A percentile compares a stretch with the other conserved stretches of the same genome.
Conservation (phyloP, 768 basidiomycete genomes). For the Scleroderma bovista region DNA sequence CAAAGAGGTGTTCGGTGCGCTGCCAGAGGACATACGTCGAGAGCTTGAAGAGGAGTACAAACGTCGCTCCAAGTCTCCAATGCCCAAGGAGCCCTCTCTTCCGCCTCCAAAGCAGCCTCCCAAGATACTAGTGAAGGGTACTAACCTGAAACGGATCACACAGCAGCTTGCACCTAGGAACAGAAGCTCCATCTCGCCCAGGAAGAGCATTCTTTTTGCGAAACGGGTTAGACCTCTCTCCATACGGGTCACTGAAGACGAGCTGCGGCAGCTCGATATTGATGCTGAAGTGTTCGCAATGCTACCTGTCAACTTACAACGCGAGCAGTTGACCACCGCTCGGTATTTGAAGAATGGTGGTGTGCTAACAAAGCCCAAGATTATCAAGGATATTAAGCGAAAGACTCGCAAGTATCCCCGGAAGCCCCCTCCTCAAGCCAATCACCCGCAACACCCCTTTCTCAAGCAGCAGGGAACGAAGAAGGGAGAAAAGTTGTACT, state of each 20-base stretch:
- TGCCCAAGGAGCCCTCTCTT: constrained; percentile 14
- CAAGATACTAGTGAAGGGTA: constrained; percentile 27
- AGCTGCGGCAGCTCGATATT: constrained; percentile 61
- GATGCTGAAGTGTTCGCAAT: constrained; percentile 65
- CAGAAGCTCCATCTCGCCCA: constrained; percentile 35
- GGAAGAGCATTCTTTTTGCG: constrained; percentile 33
- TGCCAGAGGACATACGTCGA: constrained; percentile 62
- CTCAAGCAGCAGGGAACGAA: constrained; percentile 50
- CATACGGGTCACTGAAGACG: constrained; percentile 45
- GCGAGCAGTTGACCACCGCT: constrained; percentile 64
- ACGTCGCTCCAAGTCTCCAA: constrained; percentile 52
- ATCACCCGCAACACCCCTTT: constrained; percentile 42
- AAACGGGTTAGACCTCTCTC: constrained; percentile 31
- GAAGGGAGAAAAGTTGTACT: constrained; percentile 50
- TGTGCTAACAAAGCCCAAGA: constrained; percentile 38
- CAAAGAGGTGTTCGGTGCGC: constrained; percentile 58
- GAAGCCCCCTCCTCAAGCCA: constrained; percentile 53
- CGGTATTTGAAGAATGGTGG: constrained; percentile 42
- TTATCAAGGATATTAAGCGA: constrained; percentile 40
- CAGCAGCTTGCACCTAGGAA: constrained; percentile 57
- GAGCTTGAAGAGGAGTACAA: constrained; percentile 66
- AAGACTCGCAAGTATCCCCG: constrained; percentile 36
- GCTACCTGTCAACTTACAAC: constrained; percentile 62
- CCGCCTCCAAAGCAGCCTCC: constrained; percentile 13
- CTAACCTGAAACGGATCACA: constrained; percentile 53